phyloP scores from a whole-genome alignment of 2,329 filamentous ascomycete genomes.

The Sporothrix mexicana region DNA sequence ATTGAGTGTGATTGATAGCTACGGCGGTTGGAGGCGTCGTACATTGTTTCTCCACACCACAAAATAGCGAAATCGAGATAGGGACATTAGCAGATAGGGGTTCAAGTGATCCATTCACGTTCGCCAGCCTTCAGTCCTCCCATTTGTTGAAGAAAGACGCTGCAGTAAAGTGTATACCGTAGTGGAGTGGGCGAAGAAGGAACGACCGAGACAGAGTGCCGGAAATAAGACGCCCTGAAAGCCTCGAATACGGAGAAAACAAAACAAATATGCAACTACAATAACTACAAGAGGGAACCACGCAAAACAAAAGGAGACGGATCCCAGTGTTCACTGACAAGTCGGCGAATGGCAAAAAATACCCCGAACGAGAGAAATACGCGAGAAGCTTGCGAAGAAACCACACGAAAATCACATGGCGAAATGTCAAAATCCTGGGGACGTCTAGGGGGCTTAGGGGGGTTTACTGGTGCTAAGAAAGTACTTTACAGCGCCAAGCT shows the following conservation, averaged over 20 bases:
- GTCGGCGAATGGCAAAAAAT: too few species aligned
- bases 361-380: too few species aligned
- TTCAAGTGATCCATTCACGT: background rate
- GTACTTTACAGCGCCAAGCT: background rate
- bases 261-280: background rate
- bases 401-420: background rate
- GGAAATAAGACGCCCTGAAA: background rate
- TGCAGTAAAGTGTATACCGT: background rate
- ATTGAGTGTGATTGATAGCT: constrained; percentile 1
- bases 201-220: constrained; percentile 16
- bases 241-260: background rate
- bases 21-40: constrained; percentile 1
- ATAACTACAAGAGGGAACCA: too few species aligned
- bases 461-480: too few species aligned
- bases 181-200: constrained; percentile 11
- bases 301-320: background rate
- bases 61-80: background rate
- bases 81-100: background rate
- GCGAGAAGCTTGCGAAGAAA: background rate
- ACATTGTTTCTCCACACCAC: constrained; percentile 23
- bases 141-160: background rate
- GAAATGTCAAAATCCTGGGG: background rate
- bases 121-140: too few species aligned
- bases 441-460: too few species aligned
- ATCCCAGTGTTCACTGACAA: too few species aligned